A percentile compares a stretch with the other conserved stretches of the same genome.
phyloP scores from a whole-genome alignment of 2,329 filamentous ascomycete species.

The Ciborinia camelliae region DNA sequence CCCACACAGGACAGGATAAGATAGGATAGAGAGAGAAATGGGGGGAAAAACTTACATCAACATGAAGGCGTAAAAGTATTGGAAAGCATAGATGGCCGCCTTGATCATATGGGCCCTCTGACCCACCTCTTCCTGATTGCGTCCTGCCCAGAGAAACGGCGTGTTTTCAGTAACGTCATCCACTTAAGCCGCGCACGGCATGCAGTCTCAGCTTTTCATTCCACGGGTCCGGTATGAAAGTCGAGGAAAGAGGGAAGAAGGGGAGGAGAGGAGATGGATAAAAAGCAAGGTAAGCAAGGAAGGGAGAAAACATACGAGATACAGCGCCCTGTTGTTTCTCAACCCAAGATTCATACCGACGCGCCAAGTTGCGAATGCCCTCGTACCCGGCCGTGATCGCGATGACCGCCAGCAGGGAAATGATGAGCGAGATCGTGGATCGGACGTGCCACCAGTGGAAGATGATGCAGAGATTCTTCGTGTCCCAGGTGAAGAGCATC shows the following conservation, averaged over 20 bases:
- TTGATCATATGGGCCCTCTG: conserved; percentile 74
- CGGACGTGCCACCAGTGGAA: conserved; percentile 88
- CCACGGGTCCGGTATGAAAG: conserved; percentile 17
- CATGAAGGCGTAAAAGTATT: conserved; percentile 99
- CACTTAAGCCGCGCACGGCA: conserved; percentile 22
- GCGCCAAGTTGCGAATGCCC: conserved; percentile 71
- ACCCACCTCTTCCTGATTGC: conserved; percentile 58
- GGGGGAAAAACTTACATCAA: conserved; percentile 91
- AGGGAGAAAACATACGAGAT: conserved; percentile 35
- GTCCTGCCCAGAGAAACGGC: conserved; percentile 68
- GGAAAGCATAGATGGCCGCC: conserved; percentile 79
- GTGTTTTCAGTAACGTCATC: conserved; percentile 55
- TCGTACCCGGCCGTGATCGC: conserved; percentile 91
- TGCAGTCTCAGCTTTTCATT: conserved; percentile 32
- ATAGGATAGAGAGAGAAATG: too few species aligned
- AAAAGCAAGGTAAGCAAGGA: too few species aligned
- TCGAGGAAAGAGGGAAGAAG: conserved; percentile 15
- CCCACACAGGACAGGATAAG: background rate
- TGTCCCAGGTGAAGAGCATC: conserved; percentile 99
- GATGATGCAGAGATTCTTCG: conserved; percentile 90
- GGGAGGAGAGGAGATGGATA: too few species aligned
- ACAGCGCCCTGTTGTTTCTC: conserved; percentile 27
- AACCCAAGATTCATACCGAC: conserved; percentile 65
- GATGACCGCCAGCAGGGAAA: conserved; percentile 80
- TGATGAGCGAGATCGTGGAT: conserved; percentile 67